Base-by-base conservation (phyloP, 2,329 filamentous ascomycete species). In the Geoglossum cookeanum region DNA sequence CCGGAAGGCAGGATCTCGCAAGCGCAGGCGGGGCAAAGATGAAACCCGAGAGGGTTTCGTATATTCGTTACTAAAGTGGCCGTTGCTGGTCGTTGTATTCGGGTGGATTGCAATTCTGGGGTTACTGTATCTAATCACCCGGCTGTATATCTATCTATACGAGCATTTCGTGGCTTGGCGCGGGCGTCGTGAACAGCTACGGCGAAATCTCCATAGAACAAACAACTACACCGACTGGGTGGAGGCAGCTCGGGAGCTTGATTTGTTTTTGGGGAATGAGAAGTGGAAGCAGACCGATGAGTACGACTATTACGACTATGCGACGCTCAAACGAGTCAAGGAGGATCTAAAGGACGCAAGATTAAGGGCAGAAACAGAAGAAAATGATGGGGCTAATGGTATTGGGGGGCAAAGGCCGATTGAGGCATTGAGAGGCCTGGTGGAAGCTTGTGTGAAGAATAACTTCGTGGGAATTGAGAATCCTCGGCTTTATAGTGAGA, bases 401-500 rank as follows among this genome's bases (percentile, higher is more conserved):
- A 58, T 62, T 22, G 60, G 60, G 17, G 67, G 70, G 7, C 67
- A 71, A 55, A 73, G 77, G 59, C 76, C 83, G 0, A 74, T 88
- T 2, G 84, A 91, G 61, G 87, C 92, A 57, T 75, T 98, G 57
- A 84, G 82, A 60, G 77, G 78, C 0, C 71, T 97, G 59, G 74
- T 94, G 22, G 88, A 95, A 71, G 87, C 87, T 13, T 97, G 90
- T 67, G 85, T 96, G 64, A 98, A 96, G 77, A 94, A 90, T 70
- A 97, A 98, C 67, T 98, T 97, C 70, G 88, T 87, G 17, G 92
- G 92, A 0, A 83, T 95, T 13, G 92, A 98, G 69, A 97, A 95
- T 64, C 82, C 91, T 8, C 79, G 88, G 57, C 72, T 98, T n/a
- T 98, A 98, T 68, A 94, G 87, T 64, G 90, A 97, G 71, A 94